phyloP scores from a whole-genome alignment of 768 basidiomycete genomes.

The Lactarius sanguifluus region DNA sequence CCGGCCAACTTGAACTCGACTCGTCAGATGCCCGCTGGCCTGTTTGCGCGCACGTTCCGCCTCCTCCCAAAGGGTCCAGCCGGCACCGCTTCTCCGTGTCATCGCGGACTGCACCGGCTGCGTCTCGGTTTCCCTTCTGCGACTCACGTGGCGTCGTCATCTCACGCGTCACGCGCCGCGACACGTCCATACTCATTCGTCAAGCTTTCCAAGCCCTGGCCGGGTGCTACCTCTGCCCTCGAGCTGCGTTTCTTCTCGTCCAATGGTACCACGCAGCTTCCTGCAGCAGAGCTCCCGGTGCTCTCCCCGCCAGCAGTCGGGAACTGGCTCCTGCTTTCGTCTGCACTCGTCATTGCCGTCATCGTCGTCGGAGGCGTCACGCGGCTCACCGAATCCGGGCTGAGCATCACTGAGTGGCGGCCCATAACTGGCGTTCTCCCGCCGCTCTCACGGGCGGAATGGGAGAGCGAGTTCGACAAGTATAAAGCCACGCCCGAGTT shows the following conservation, averaged over 20 bases:
- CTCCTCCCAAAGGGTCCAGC: not conserved
- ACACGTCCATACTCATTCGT: slow-evolving; percentile 7
- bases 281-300: slow-evolving; percentile 45
- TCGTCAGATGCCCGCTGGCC: not conserved
- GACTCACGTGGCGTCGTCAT: no score
- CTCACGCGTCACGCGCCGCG: not conserved
- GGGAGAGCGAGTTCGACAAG: slow-evolving; percentile 89
- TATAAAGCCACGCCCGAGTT: slow-evolving; percentile 95
- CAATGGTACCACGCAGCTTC: slow-evolving; percentile 31
- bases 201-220: slow-evolving; percentile 11
- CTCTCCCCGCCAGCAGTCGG: slow-evolving; percentile 71
- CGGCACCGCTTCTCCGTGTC: not conserved
- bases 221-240: slow-evolving; percentile 27
- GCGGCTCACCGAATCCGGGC: slow-evolving; percentile 92
- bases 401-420: slow-evolving; percentile 98
- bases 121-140: not conserved
- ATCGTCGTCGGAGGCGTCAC: slow-evolving; percentile 96
- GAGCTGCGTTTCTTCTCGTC: slow-evolving; percentile 44
- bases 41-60: slow-evolving; percentile 5
- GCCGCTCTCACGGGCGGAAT: slow-evolving; percentile 71
- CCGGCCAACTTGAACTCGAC: not conserved
- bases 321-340: slow-evolving; percentile 82
- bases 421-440: slow-evolving; percentile 89
- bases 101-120: slow-evolving; percentile 1
- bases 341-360: slow-evolving; percentile 85